Conservation (phyloP, 2,329 filamentous ascomycete species). For the Ceratocystis cacaofunesta region DNA sequence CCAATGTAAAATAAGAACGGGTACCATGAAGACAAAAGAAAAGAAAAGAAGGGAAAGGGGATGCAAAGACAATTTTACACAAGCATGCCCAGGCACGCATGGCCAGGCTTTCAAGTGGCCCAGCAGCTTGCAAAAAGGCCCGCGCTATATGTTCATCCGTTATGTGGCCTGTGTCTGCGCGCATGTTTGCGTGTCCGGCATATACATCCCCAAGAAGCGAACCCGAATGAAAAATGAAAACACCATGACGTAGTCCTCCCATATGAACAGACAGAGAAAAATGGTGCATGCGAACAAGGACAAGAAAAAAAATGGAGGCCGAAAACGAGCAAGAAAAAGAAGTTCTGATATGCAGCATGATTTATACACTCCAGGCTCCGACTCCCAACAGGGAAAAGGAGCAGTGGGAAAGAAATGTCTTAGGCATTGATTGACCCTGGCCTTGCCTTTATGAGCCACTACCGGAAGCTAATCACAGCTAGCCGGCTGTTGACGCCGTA, state of each 20-base stretch:
- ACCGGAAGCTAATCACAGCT: slow-evolving; percentile 36
- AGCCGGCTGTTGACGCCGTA: slow-evolving; percentile 48
- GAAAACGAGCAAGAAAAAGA: not conserved
- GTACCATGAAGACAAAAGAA: not conserved
- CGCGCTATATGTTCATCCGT: not conserved
- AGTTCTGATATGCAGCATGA: slow-evolving; percentile 2
- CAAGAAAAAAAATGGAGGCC: not conserved
- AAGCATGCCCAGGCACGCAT: too few relatives aligned
- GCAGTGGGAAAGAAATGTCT: too few relatives aligned
- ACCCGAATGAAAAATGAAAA: not conserved
- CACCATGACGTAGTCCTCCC: not conserved
- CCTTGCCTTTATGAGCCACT: not conserved
- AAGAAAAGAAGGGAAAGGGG: slow-evolving; percentile 5
- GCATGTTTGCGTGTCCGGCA: not conserved
- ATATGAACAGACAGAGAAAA: not conserved
- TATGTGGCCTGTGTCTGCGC: not conserved
- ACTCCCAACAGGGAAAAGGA: not conserved
- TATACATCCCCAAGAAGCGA: not conserved
- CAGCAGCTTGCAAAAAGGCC: too few relatives aligned
- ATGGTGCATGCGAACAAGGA: too few relatives aligned
- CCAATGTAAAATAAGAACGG: not conserved
- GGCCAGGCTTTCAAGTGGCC: too few relatives aligned
- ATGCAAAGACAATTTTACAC: not conserved
- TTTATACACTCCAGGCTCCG: not conserved
- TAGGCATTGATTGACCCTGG: too few relatives aligned